phyloP scores from a whole-genome alignment of 257 asterid species.

The Solanum medicagineum region DNA sequence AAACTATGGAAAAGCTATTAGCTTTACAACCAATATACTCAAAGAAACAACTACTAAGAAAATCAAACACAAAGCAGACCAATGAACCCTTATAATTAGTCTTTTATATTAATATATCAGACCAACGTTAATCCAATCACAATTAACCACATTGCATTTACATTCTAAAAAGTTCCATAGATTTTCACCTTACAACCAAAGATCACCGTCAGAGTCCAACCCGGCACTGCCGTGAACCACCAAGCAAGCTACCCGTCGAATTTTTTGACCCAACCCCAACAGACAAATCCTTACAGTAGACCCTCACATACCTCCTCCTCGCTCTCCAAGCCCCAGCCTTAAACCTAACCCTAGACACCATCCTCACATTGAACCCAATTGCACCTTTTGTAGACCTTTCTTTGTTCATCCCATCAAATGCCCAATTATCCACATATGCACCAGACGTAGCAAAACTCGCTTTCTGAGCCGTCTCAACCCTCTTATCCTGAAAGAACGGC shows the following conservation, averaged over 20 bases:
- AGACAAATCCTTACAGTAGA: conserved; percentile 50
- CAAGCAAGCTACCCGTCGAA: conserved; percentile 35
- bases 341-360: conserved; percentile 50
- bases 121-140: neutral
- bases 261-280: conserved; percentile 29
- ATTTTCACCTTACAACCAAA: neutral
- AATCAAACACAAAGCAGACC: neutral
- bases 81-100: neutral
- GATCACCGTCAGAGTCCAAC: conserved; percentile 50
- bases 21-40: neutral
- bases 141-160: neutral
- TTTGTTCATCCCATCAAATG: conserved; percentile 29
- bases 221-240: conserved; percentile 57
- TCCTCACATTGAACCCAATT: conserved; percentile 47
- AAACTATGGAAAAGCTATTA: neutral
- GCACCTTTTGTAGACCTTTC: conserved; percentile 28
- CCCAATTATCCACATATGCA: conserved; percentile 29
- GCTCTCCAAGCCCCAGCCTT: conserved; percentile 72
- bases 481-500: conserved; percentile 59
- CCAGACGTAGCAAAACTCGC: conserved; percentile 56
- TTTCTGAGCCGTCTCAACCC: conserved; percentile 34
- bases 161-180: neutral
- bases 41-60: neutral
- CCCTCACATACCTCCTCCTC: conserved; percentile 58
- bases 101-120: neutral